These are phyloP conservation scores for Fraxinus nigra DNA, from an alignment of 305 asterid species.

Conservation along the genomic window DNA sequence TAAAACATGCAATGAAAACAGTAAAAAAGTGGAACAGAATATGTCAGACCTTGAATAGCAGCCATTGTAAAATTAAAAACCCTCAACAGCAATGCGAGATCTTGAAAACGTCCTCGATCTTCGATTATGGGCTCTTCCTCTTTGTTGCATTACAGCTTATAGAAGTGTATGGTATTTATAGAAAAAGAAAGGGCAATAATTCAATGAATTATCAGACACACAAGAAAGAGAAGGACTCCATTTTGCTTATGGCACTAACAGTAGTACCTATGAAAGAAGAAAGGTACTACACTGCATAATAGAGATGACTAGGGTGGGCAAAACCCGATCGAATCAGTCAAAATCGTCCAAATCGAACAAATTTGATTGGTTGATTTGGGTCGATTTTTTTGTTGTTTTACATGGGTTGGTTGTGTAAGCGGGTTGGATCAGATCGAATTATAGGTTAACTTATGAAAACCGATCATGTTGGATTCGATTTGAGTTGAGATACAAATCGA, in stretches of 20 bases:
- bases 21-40: background rate
- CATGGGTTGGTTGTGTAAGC: too few relatives aligned
- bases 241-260: background rate
- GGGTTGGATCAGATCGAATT: too few relatives aligned
- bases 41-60: slow-evolving; percentile 39
- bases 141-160: slow-evolving; percentile 61
- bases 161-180: slow-evolving; percentile 24
- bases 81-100: slow-evolving; percentile 86
- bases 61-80: slow-evolving; percentile 58
- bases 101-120: slow-evolving; percentile 88
- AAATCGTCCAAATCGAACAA: too few relatives aligned
- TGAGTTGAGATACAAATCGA: too few relatives aligned
- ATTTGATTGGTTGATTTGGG: too few relatives aligned
- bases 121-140: slow-evolving; percentile 59
- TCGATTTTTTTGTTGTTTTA: too few relatives aligned
- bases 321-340: too few relatives aligned
- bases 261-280: background rate
- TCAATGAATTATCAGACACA: background rate
- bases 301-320: background rate
- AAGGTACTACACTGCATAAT: background rate
- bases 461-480: too few relatives aligned
- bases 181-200: background rate
- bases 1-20: background rate
- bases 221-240: background rate
- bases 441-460: too few relatives aligned